Evolutionary conservation across 768 basidiomycete species (phyloP).

Genomic region (Mycena polygramma): DNA sequence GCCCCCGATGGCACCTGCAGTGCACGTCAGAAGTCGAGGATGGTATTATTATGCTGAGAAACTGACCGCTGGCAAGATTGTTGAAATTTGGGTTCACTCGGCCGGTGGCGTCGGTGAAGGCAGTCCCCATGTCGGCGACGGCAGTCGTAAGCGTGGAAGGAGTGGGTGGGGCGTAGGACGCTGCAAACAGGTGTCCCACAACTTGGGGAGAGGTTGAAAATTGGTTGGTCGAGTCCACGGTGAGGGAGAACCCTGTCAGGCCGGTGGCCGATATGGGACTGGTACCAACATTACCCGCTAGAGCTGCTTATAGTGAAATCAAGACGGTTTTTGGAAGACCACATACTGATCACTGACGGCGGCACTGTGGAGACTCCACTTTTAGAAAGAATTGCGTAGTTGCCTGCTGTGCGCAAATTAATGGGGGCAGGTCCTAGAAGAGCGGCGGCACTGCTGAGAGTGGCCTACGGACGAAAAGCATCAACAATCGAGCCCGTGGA

Average conservation of each 20-base stretch:
- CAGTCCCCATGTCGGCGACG: conserved; percentile 10
- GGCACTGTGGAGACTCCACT: neutral
- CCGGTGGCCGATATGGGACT: neutral
- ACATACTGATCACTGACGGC: conserved; percentile 3
- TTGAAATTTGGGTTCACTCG: neutral
- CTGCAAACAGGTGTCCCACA: neutral
- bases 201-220: conserved; percentile 7
- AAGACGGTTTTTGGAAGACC: neutral
- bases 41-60: too few species aligned
- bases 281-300: neutral
- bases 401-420: conserved; percentile 1
- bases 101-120: conserved; percentile 1
- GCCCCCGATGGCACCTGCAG: conserved; percentile 3
- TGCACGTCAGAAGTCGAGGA: too few species aligned
- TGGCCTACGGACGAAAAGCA: neutral
- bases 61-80: conserved; percentile 8
- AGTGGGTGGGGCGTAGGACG: neutral
- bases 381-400: conserved; percentile 8
- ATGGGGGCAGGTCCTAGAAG: conserved; percentile 7
- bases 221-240: neutral
- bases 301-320: neutral
- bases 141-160: conserved; percentile 6
- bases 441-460: neutral
- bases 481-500: neutral
- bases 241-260: neutral